Evolutionary conservation across 2,329 filamentous ascomycete species (phyloP).

Genomic region (Lachnellula cervina): DNA sequence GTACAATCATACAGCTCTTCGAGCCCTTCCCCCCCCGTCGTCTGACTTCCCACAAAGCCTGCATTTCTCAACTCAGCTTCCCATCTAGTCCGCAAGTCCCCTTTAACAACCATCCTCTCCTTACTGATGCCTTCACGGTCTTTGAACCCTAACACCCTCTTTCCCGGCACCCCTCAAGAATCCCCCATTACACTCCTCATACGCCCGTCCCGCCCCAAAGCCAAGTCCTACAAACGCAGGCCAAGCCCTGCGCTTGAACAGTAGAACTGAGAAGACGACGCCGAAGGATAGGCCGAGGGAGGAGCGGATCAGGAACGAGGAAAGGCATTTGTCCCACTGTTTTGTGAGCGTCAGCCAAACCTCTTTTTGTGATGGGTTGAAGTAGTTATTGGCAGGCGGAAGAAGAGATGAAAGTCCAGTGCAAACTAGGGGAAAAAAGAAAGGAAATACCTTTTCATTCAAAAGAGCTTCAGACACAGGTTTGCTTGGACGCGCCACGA

Average conservation of each 20-base stretch:
- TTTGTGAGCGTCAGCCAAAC: not conserved
- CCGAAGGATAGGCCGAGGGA: constrained; percentile 94
- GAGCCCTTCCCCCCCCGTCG: not conserved
- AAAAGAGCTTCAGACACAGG: constrained; percentile 96
- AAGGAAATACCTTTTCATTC: constrained; percentile 81
- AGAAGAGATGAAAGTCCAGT: constrained; percentile 21
- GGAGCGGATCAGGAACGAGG: constrained; percentile 94
- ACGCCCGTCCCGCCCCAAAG: constrained; percentile 92
- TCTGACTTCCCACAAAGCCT: not conserved
- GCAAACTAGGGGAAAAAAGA: not conserved
- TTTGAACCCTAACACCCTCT: constrained; percentile 27
- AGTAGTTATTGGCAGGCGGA: not conserved
- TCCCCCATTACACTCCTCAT: constrained; percentile 84
- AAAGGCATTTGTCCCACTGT: constrained; percentile 98
- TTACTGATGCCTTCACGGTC: constrained; percentile 14
- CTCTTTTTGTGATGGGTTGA: not conserved
- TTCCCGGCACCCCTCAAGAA: constrained; percentile 29
- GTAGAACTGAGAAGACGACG: constrained; percentile 94
- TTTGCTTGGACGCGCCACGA: constrained; percentile 62
- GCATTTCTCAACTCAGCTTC: not conserved
- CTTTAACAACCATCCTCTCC: not conserved
- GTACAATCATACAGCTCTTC: constrained; percentile 25
- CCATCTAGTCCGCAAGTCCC: not conserved
- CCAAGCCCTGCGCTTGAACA: constrained; percentile 98
- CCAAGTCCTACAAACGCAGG: constrained; percentile 92